phyloP scores from a whole-genome alignment of 345 rosid genomes.

The Gossypium anomalum region DNA sequence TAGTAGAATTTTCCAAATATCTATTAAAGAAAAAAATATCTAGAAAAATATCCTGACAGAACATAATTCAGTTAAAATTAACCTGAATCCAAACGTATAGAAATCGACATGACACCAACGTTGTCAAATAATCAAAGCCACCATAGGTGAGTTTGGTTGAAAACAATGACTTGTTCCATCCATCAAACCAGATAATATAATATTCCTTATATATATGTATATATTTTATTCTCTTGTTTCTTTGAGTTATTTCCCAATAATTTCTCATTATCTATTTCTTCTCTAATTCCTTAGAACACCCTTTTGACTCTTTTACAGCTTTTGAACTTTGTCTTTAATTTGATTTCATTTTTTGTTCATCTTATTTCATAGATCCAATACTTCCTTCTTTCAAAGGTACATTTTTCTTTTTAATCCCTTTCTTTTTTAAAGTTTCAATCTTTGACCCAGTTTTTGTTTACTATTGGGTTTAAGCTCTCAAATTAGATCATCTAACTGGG shows the following conservation, averaged over 20 bases:
- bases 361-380: not conserved
- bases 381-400: slow-evolving; percentile 17
- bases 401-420: slow-evolving; percentile 7
- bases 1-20: too few species aligned
- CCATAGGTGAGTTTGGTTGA: too few species aligned
- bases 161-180: too few species aligned
- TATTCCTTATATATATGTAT: too few species aligned
- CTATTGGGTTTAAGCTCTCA: not conserved
- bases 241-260: not conserved
- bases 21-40: too few species aligned
- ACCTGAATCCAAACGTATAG: too few species aligned
- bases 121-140: too few species aligned
- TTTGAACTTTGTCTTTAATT: not conserved
- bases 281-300: not conserved
- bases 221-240: not conserved
- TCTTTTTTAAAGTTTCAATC: not conserved
- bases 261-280: not conserved
- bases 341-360: not conserved
- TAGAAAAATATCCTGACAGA: too few species aligned
- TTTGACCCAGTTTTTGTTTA: not conserved
- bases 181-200: too few species aligned
- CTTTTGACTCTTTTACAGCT: not conserved
- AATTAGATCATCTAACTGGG: slow-evolving; percentile 7
- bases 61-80: too few species aligned
- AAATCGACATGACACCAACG: too few species aligned